Evolutionary conservation across 1,139 yeast genomes (phyloP), one percentile per base, ranked within the genome.

Genomic region (Suhomyces bribrorum): DNA sequence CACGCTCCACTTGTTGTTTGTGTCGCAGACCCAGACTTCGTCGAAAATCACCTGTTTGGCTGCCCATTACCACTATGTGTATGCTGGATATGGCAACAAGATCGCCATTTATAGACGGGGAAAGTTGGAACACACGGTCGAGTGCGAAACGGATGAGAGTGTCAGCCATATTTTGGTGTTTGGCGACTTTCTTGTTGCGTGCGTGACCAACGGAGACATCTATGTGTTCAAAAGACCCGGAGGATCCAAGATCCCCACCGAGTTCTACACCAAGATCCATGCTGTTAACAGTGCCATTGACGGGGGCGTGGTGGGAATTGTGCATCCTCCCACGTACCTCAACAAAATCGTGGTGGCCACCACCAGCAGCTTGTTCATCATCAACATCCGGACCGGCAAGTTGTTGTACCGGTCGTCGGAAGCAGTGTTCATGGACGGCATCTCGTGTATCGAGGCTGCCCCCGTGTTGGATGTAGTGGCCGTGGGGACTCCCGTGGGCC

Each of bases 301-400:
- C 48, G 96, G 96, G 25, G 73, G 70, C 2, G 74, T 92, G 22
- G 83, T 84, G 9, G 83, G 82, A 25, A 51, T 89, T 18, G 55
- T 79, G 8, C 99, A 94, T 61, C 85, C 95, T 35, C 89, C 97
- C 27, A 92, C 99, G 0, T 90, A 92, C 57, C 66, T 94, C 56
- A 94, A 94, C 69, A 94, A 94, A 57, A 66, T 94, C 26, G 84
- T 86, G 2, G 81, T 92, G 25, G 90, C 81, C 18, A 78, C 92
- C 3, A 79, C 92, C 4, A 63, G 71, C n/a, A 65, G 79, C 4
- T 65, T 80, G 32, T 59, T 86, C 35, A 66, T 92, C 26, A 77
- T 75, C 63, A 92, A 92, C 54, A 71, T 89, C 38, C 78, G 89
- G 52, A 81, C 96, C 0, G 90, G 92, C 2, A 87, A 86, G 57